Conservation (phyloP, 169 alveolate species). For the Toxoplasma gondii region DNA sequence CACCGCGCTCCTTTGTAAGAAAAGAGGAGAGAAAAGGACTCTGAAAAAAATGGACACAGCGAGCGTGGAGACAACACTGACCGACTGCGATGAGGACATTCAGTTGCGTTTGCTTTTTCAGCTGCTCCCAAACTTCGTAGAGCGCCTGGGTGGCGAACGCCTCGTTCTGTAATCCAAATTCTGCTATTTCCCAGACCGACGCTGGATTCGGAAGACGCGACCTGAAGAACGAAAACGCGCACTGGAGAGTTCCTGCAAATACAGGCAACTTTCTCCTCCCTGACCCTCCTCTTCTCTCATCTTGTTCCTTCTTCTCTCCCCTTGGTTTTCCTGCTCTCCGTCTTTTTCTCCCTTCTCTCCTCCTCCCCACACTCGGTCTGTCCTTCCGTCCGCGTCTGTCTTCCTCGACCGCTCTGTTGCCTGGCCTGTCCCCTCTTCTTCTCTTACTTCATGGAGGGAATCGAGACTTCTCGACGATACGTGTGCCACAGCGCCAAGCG, state of each 20-base stretch:
- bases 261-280: background rate
- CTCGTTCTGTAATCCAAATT: conserved; percentile 65
- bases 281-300: no score
- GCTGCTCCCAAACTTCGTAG: conserved; percentile 67
- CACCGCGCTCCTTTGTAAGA: no score
- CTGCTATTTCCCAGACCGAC: conserved; percentile 55
- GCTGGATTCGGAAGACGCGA: conserved; percentile 44
- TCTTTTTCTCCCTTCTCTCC: no score
- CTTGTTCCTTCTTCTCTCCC: no score
- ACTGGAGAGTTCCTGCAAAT: background rate
- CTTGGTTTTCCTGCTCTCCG: no score
- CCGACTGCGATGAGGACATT: conserved; percentile 64
- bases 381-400: no score
- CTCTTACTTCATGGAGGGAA: conserved; percentile 45
- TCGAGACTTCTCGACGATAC: conserved; percentile 24
- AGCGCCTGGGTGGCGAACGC: conserved; percentile 67
- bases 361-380: no score
- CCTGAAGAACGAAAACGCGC: background rate
- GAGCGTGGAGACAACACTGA: background rate
- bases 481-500: conserved; percentile 50
- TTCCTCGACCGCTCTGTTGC: no score
- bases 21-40: no score
- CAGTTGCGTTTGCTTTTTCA: conserved; percentile 63
- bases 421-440: no score
- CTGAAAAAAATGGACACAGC: no score